Evolutionary conservation across 2,329 filamentous ascomycete genomes (phyloP).

Genomic region (Hypoxylon sp.): DNA sequence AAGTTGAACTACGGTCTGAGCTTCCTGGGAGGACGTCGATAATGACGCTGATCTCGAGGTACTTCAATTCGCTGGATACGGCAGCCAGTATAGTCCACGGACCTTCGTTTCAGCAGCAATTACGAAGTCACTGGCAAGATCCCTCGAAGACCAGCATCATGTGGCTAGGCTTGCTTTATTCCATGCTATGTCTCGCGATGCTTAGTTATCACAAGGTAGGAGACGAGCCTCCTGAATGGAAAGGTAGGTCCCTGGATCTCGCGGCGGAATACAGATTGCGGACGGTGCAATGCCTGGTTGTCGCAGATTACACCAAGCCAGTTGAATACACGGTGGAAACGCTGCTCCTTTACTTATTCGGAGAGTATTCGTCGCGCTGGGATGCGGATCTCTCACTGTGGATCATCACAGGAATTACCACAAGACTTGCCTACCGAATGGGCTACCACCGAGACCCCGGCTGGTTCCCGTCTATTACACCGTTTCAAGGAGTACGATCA

Average conservation of each 20-base stretch:
- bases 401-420: conserved; percentile 63
- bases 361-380: conserved; percentile 76
- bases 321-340: conserved; percentile 80
- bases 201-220: conserved; percentile 81
- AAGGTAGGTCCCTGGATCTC: conserved; percentile 67
- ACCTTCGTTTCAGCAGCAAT: conserved; percentile 82
- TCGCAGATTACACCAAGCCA: conserved; percentile 79
- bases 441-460: conserved; percentile 81
- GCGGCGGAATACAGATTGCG: conserved; percentile 72
- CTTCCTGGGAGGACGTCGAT: conserved; percentile 83
- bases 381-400: conserved; percentile 76
- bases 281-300: conserved; percentile 79
- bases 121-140: conserved; percentile 72
- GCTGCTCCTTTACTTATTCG: conserved; percentile 76
- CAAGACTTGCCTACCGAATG: conserved; percentile 70
- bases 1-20: conserved; percentile 78
- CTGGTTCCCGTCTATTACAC: conserved; percentile 74
- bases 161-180: conserved; percentile 80
- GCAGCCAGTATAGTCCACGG: conserved; percentile 80
- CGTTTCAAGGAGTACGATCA: conserved; percentile 71
- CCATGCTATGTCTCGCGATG: conserved; percentile 78
- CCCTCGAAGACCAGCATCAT: conserved; percentile 76
- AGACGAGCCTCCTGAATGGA: conserved; percentile 81
- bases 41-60: conserved; percentile 85
- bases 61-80: conserved; percentile 83